Evolutionary conservation across 2,329 filamentous ascomycete species (phyloP).

Genomic region (Stemphylium beticola): DNA sequence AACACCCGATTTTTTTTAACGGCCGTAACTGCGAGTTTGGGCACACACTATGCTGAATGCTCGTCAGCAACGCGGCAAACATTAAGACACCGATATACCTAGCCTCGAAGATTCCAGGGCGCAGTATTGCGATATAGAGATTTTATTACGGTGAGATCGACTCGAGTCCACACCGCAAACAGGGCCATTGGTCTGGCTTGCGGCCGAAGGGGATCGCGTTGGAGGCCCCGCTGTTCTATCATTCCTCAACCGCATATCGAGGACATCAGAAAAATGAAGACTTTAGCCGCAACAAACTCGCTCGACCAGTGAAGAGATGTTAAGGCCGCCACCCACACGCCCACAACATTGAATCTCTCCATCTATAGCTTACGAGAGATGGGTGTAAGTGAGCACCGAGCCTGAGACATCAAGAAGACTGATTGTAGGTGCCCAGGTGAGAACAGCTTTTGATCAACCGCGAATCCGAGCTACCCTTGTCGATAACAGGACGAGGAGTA

Average conservation of each 20-base stretch:
- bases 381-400: no score
- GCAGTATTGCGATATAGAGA: background rate
- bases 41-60: background rate
- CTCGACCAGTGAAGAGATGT: background rate
- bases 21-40: background rate
- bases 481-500: no score
- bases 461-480: no score
- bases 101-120: background rate
- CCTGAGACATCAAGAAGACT: no score
- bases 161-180: background rate
- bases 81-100: background rate
- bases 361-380: background rate
- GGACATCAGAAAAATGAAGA: background rate
- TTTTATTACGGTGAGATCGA: background rate
- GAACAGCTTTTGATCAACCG: no score
- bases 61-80: background rate
- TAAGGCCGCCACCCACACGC: background rate
- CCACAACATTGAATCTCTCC: background rate
- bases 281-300: background rate
- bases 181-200: background rate
- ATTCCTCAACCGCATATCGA: background rate
- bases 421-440: no score
- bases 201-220: constrained; percentile 1
- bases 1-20: background rate
- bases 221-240: background rate